These are phyloP conservation scores for Rutstroemia sp. DNA, from an alignment of 2,329 filamentous ascomycete species.

Conservation along the genomic window DNA sequence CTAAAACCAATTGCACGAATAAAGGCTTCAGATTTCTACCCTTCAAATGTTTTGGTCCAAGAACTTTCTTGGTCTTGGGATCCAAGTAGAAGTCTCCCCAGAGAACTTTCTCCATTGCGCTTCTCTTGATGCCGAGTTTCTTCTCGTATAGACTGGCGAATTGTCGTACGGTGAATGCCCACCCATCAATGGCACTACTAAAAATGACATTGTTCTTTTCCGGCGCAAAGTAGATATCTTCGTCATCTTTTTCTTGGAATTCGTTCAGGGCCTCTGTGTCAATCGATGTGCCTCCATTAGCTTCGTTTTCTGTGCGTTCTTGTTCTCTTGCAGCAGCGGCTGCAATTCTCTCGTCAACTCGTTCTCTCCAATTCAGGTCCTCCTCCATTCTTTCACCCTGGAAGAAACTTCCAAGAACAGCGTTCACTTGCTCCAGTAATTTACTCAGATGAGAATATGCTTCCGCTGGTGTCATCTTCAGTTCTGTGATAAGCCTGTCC, in stretches of 20 bases:
- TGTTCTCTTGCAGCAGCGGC: conserved; percentile 59
- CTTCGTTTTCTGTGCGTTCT: conserved; percentile 31
- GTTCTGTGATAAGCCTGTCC: conserved; percentile 85
- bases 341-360: conserved; percentile 77
- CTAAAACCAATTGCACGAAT: conserved; percentile 93
- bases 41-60: conserved; percentile 87
- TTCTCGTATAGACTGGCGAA: conserved; percentile 93
- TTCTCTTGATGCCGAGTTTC: conserved; percentile 90
- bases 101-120: conserved; percentile 81
- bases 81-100: conserved; percentile 98
- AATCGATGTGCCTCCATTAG: conserved; percentile 29
- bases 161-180: conserved; percentile 94
- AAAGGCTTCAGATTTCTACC: conserved; percentile 88
- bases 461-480: conserved; percentile 86
- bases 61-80: conserved; percentile 90
- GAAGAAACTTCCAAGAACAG: conserved; percentile 94
- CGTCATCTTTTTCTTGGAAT: conserved; percentile 89
- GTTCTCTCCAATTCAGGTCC: conserved; percentile 90
- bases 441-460: conserved; percentile 86
- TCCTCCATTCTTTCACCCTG: conserved; percentile 98
- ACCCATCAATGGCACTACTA: conserved; percentile 95
- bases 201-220: conserved; percentile 99
- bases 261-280: conserved; percentile 52
- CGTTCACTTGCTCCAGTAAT: conserved; percentile 91
- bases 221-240: conserved; percentile 95